Conservation (phyloP, 495 filamentous ascomycete genomes). For the Stereocaulon alpinum region DNA sequence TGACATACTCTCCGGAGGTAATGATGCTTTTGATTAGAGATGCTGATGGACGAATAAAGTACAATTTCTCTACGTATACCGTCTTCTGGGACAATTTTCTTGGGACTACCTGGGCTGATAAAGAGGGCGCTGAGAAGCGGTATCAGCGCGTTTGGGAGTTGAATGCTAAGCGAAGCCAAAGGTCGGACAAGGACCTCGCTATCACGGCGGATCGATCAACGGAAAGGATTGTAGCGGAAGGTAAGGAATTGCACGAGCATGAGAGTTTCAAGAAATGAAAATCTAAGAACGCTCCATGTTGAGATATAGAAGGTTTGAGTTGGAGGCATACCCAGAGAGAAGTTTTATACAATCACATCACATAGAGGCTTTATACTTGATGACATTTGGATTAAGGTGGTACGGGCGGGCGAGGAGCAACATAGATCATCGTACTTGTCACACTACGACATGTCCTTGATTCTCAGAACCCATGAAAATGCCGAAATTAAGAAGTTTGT, state of each 20-base stretch:
- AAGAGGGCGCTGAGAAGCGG: slow-evolving; percentile 34
- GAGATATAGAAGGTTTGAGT: neutral
- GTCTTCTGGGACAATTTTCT: slow-evolving; percentile 43
- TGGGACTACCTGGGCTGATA: slow-evolving; percentile 44
- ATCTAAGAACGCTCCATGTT: neutral
- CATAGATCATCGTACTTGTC: no score
- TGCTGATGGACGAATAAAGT: slow-evolving; percentile 12
- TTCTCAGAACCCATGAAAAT: no score
- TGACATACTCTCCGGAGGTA: neutral
- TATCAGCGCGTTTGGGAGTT: slow-evolving; percentile 28
- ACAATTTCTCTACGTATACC: slow-evolving; percentile 64
- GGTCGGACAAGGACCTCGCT: neutral
- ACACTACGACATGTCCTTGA: no score
- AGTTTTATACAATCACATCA: no score
- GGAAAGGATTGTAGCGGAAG: slow-evolving; percentile 1
- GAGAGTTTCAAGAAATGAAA: neutral
- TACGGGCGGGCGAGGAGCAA: no score
- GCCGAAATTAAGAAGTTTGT: no score
- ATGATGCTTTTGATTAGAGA: neutral
- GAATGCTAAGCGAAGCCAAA: neutral
- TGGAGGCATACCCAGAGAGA: no score
- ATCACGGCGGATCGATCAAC: neutral
- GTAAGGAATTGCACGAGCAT: neutral
- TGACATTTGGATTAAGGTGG: neutral
- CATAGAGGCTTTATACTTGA: no score